These are phyloP conservation scores for Saccharomycopsis lassenensis DNA, from an alignment of 805 yeast genomes.

Conservation along the genomic window DNA sequence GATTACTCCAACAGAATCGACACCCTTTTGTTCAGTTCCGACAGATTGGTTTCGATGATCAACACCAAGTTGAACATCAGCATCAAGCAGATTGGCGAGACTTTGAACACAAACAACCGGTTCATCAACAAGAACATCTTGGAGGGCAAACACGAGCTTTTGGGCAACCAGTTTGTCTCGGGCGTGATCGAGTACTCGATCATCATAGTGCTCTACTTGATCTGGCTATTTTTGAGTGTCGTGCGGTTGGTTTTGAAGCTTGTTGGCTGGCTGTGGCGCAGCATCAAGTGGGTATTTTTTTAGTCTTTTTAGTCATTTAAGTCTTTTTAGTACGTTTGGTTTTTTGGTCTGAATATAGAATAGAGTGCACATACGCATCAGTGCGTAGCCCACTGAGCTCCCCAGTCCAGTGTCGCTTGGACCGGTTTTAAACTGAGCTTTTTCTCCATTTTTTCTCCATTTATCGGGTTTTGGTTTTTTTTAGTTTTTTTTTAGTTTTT, in stretches of 20 bases:
- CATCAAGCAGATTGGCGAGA: slow-evolving; percentile 14
- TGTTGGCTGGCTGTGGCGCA: background rate
- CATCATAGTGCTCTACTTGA: slow-evolving; percentile 9
- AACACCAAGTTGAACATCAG: slow-evolving; percentile 12
- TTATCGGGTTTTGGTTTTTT: too few species aligned
- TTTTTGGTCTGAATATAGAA: too few species aligned
- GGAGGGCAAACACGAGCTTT: slow-evolving; percentile 3
- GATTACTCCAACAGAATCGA: slow-evolving; percentile 14
- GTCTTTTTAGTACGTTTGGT: too few species aligned
- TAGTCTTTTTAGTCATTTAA: too few species aligned
- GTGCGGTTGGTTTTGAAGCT: slow-evolving; percentile 3
- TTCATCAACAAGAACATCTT: background rate
- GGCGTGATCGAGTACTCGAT: slow-evolving; percentile 12
- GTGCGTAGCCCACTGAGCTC: too few species aligned
- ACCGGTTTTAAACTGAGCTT: too few species aligned
- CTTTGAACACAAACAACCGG: slow-evolving; percentile 2
- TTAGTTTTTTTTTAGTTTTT: too few species aligned
- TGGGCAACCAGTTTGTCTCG: slow-evolving; percentile 4
- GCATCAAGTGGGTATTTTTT: slow-evolving; percentile 22
- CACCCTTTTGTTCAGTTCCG: slow-evolving; percentile 11
- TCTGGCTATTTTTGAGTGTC: slow-evolving; percentile 14
- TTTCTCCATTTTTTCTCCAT: too few species aligned
- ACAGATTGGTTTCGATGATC: slow-evolving; percentile 12
- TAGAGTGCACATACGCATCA: too few species aligned
- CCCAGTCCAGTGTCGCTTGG: too few species aligned